phyloP scores from a whole-genome alignment of 257 asterid species.

The Nicotiana obtusifolia region DNA sequence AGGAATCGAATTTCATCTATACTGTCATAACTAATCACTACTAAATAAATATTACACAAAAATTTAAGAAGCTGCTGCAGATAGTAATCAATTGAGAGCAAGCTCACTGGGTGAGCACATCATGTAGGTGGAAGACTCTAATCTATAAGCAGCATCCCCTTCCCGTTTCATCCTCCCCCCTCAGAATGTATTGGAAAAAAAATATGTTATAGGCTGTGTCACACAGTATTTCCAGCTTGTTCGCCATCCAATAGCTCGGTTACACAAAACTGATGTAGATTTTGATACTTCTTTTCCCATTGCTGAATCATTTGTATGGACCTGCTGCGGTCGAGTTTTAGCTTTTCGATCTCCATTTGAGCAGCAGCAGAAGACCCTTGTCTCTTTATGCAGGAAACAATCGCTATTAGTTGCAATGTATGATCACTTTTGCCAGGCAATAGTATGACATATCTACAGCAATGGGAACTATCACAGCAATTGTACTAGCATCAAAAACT shows the following conservation, averaged over 20 bases:
- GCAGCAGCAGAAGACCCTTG: constrained; percentile 73
- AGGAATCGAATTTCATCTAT: not conserved
- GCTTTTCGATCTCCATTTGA: constrained; percentile 66
- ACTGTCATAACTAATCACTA: not conserved
- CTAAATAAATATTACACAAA: not conserved
- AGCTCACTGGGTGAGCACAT: not conserved
- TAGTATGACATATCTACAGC: not conserved
- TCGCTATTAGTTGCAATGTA: not conserved
- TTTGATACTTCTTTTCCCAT: constrained; percentile 53
- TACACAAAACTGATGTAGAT: constrained; percentile 61
- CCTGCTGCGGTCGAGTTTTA: constrained; percentile 42
- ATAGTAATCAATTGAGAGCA: not conserved
- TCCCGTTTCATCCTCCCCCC: not conserved
- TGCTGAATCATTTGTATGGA: constrained; percentile 60
- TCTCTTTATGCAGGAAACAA: constrained; percentile 33
- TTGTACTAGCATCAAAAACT: not conserved
- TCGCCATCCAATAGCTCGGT: constrained; percentile 53
- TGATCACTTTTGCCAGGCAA: not conserved
- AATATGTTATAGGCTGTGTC: constrained; percentile 8
- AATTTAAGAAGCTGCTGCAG: not conserved
- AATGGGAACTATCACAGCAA: not conserved
- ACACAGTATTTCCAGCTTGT: constrained; percentile 25
- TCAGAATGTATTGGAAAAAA: not conserved
- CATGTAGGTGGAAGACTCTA: not conserved
- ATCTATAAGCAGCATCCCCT: not conserved